Conservation (phyloP, 768 basidiomycete species). For the Amanita rimosa region DNA sequence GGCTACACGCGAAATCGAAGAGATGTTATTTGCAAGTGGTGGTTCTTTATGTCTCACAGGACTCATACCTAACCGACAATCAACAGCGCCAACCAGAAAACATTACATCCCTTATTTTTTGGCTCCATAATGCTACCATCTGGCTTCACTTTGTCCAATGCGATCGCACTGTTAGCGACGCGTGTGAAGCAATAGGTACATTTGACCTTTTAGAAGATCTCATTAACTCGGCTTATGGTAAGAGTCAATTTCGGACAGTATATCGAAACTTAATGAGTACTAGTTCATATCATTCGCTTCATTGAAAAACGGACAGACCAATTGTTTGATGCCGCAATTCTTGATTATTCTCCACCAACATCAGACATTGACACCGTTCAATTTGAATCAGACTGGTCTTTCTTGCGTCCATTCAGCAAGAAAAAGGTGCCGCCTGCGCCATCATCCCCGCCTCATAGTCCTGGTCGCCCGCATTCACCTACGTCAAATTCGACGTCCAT, state of each 20-base stretch:
- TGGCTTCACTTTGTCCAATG: slow-evolving; percentile 89
- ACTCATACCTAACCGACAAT: slow-evolving; percentile 8
- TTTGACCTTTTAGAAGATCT: slow-evolving; percentile 86
- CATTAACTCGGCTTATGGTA: slow-evolving; percentile 91
- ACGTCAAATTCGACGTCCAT: slow-evolving; percentile 29
- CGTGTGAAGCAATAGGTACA: slow-evolving; percentile 76
- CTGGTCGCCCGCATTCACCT: slow-evolving; percentile 41
- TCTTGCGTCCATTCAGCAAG: slow-evolving; percentile 59
- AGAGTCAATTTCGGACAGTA: slow-evolving; percentile 8
- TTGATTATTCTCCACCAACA: slow-evolving; percentile 74
- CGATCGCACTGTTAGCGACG: slow-evolving; percentile 65
- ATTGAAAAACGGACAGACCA: slow-evolving; percentile 84
- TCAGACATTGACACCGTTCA: slow-evolving; percentile 73
- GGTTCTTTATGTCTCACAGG: neutral
- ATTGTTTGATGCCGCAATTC: slow-evolving; percentile 68
- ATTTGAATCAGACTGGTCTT: slow-evolving; percentile 96
- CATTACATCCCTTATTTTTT: slow-evolving; percentile 79
- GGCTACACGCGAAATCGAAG: slow-evolving; percentile 87
- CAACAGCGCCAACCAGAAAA: slow-evolving; percentile 73
- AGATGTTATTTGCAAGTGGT: slow-evolving; percentile 75
- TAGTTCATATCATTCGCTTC: slow-evolving; percentile 92
- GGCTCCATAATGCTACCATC: slow-evolving; percentile 86
- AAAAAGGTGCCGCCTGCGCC: slow-evolving; percentile 44
- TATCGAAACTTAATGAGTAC: slow-evolving; percentile 4
- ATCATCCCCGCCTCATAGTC: slow-evolving; percentile 33